Evolutionary conservation across 345 rosid genomes (phyloP).

Genomic region (Isatis tinctoria): DNA sequence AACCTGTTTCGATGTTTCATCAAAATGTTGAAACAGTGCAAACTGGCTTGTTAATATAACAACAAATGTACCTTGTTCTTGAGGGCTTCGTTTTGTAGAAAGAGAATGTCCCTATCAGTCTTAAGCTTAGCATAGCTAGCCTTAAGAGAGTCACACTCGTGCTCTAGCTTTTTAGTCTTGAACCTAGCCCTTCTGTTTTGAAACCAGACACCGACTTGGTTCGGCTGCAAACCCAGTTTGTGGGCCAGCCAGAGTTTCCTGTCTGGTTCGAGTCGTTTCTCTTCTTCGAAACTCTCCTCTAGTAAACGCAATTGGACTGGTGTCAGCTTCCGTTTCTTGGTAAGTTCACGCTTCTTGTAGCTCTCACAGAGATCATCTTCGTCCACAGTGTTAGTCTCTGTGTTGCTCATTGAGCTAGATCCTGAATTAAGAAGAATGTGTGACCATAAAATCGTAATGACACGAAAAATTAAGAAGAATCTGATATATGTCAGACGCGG

Average conservation of each 20-base stretch:
- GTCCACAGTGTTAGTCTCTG: slow-evolving; percentile 3
- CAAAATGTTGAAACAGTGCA: background rate
- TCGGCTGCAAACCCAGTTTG: slow-evolving; percentile 71
- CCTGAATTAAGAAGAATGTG: slow-evolving; percentile 12
- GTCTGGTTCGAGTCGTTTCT: slow-evolving; percentile 73
- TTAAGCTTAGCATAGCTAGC: slow-evolving; percentile 53
- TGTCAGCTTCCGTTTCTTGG: slow-evolving; percentile 63
- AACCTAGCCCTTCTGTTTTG: slow-evolving; percentile 73
- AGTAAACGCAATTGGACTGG: slow-evolving; percentile 56
- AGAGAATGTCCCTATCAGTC: slow-evolving; percentile 48
- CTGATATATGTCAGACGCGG: background rate
- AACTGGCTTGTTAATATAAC: background rate
- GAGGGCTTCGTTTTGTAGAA: slow-evolving; percentile 45
- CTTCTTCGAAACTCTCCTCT: slow-evolving; percentile 62
- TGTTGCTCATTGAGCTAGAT: slow-evolving; percentile 24
- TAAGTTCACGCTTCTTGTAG: slow-evolving; percentile 6
- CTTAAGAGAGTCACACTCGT: slow-evolving; percentile 49
- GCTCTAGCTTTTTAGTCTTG: slow-evolving; percentile 67
- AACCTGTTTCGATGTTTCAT: slow-evolving; percentile 39
- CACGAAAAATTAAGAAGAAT: background rate
- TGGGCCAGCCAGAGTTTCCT: slow-evolving; percentile 64
- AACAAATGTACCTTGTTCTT: slow-evolving; percentile 45
- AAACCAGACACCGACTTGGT: slow-evolving; percentile 83
- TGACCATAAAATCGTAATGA: background rate
- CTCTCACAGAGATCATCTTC: slow-evolving; percentile 20